Conservation (phyloP, 768 basidiomycete genomes). For the Tricholoma hemisulphureum region DNA sequence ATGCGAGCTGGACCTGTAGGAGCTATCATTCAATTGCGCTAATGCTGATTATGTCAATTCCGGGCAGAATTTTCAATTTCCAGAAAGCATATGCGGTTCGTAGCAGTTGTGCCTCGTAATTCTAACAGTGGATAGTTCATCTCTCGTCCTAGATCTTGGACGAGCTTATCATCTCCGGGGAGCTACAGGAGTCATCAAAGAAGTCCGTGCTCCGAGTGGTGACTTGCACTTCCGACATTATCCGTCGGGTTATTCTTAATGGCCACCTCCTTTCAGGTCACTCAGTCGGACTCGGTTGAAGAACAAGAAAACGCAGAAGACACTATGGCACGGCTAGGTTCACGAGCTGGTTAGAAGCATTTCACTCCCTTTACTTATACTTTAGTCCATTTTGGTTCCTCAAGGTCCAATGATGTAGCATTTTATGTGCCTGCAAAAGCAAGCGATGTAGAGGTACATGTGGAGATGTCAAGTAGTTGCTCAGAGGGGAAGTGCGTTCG, state of each 20-base stretch:
- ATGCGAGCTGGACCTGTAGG: slow-evolving; percentile 93
- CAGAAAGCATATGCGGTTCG: slow-evolving; percentile 94
- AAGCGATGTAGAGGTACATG: too few relatives aligned
- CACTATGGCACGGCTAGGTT: slow-evolving; percentile 72
- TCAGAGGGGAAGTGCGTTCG: too few relatives aligned
- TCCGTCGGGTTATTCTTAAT: not conserved
- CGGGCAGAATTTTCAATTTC: slow-evolving; percentile 93
- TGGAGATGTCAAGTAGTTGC: not conserved
- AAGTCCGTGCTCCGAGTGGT: slow-evolving; percentile 70
- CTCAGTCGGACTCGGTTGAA: slow-evolving; percentile 80
- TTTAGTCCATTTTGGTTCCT: slow-evolving; percentile 22
- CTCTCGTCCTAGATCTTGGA: slow-evolving; percentile 66
- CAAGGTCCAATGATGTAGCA: slow-evolving; percentile 48
- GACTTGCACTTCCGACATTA: slow-evolving; percentile 12
- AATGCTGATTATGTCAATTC: slow-evolving; percentile 2
- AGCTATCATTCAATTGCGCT: not conserved
- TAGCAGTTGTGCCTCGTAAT: slow-evolving; percentile 3
- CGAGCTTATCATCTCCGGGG: slow-evolving; percentile 95
- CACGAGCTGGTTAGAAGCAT: slow-evolving; percentile 61
- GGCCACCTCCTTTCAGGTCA: slow-evolving; percentile 52
- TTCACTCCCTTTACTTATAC: slow-evolving; percentile 12
- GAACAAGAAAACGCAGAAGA: slow-evolving; percentile 86
- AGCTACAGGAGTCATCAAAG: slow-evolving; percentile 97
- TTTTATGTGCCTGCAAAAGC: too few relatives aligned
- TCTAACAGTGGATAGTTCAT: slow-evolving; percentile 2